Percentiles rank a stretch among this genome's conserved stretches.
These are phyloP conservation scores for Euphorbia peplus DNA, from an alignment of 345 rosid genomes.

Conservation along the genomic window DNA sequence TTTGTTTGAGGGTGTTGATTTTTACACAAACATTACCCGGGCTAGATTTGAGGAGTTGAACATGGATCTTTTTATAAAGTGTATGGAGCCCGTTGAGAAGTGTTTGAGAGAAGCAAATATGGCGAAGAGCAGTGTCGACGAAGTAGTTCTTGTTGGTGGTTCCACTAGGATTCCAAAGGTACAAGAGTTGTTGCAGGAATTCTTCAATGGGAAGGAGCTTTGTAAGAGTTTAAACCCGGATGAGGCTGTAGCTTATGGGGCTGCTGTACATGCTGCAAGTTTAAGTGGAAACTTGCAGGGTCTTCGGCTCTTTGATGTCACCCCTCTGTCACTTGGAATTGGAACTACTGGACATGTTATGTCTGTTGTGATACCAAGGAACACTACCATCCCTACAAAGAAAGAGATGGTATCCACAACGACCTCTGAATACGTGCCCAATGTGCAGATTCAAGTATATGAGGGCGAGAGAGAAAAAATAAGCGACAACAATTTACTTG, in stretches of 20 bases:
- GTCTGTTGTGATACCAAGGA: too few species aligned
- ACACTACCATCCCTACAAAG: too few species aligned
- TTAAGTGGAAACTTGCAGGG: too few species aligned
- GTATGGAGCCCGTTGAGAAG: slow-evolving; percentile 51
- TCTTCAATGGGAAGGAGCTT: slow-evolving; percentile 41
- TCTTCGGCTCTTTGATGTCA: too few species aligned
- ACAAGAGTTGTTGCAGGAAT: slow-evolving; percentile 41
- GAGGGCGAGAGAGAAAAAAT: slow-evolving; percentile 27
- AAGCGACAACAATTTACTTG: slow-evolving; percentile 19
- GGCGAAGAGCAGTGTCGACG: slow-evolving; percentile 45
- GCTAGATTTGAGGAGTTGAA: slow-evolving; percentile 49
- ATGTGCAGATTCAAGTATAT: slow-evolving; percentile 18
- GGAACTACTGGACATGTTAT: too few species aligned
- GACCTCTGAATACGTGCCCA: too few species aligned
- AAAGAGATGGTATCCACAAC: too few species aligned
- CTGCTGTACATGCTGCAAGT: slow-evolving; percentile 41
- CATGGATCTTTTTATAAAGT: slow-evolving; percentile 49
- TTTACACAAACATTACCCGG: too few species aligned
- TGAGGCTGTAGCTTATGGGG: slow-evolving; percentile 45
- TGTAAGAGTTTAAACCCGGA: slow-evolving; percentile 49
- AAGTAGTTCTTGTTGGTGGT: slow-evolving; percentile 55
- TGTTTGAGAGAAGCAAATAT: slow-evolving; percentile 50
- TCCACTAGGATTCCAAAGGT: slow-evolving; percentile 57
- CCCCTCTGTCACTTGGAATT: too few species aligned
- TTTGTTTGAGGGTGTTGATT: slow-evolving; percentile 40